Conservation (phyloP, 179 eudicot species). For the Heliamphora pulchella region DNA sequence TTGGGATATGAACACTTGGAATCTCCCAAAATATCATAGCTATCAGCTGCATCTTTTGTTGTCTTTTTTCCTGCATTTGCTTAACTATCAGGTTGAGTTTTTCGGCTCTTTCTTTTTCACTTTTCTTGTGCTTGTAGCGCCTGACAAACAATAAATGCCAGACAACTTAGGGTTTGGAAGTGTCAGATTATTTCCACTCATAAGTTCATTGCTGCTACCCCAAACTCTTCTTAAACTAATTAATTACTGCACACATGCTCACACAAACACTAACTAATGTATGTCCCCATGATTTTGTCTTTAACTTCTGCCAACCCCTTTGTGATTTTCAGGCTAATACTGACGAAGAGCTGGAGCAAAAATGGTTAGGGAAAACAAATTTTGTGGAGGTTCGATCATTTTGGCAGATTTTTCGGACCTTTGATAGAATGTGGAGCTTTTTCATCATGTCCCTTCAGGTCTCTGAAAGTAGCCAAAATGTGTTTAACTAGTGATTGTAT, state of each 20-base stretch:
- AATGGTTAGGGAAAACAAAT: constrained; percentile 94
- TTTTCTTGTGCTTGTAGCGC: not conserved
- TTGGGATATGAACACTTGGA: not conserved
- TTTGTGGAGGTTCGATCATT: constrained; percentile 90
- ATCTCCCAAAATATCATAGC: not conserved
- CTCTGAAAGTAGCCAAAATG: not conserved
- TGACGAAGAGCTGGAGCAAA: constrained; percentile 35
- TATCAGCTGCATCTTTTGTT: not conserved
- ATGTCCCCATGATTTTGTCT: constrained; percentile 7
- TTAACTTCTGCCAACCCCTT: not conserved
- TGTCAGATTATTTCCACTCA: not conserved
- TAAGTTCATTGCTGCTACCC: not conserved
- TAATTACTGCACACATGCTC: not conserved
- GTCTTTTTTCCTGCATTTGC: not conserved
- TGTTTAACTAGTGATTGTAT: constrained; percentile 2
- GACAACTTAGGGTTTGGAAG: not conserved
- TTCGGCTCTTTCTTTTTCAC: not conserved
- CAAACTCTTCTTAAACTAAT: not conserved
- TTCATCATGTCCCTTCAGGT: constrained; percentile 91
- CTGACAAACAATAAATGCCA: not conserved
- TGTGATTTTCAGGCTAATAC: constrained; percentile 31
- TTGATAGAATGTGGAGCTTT: constrained; percentile 96
- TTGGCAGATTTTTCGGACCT: constrained; percentile 89
- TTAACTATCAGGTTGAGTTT: not conserved
- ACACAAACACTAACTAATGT: not conserved